Percentiles rank a stretch among this genome's conserved stretches.
phyloP scores from a whole-genome alignment of 345 rosid genomes.

The Sisymbrium altissimum region DNA sequence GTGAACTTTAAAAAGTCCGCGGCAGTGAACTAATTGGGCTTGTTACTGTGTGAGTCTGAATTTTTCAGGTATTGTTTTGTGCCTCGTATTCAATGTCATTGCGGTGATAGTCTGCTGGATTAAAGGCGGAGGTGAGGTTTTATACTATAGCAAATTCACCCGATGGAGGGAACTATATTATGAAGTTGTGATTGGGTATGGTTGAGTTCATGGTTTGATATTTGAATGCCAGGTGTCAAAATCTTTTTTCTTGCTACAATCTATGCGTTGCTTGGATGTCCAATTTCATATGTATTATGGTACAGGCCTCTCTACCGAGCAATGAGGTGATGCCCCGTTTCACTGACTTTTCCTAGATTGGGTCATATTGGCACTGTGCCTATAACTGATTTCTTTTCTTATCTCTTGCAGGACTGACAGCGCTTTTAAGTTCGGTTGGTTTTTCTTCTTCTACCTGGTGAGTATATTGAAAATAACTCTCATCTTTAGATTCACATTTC shows the following conservation, averaged over 20 bases:
- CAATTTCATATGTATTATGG: constrained; percentile 89
- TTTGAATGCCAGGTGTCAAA: constrained; percentile 55
- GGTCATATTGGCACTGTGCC: not conserved
- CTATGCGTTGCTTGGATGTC: constrained; percentile 78
- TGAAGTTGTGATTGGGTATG: constrained; percentile 1
- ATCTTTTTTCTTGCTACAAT: constrained; percentile 86
- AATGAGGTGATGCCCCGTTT: constrained; percentile 52
- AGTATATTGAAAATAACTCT: constrained; percentile 27
- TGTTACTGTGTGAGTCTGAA: not conserved
- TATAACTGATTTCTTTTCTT: constrained; percentile 1
- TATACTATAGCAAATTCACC: not conserved
- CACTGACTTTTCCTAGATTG: not conserved
- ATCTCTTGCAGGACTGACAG: constrained; percentile 86
- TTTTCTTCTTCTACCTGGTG: constrained; percentile 95
- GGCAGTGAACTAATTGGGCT: not conserved
- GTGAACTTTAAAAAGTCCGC: not conserved
- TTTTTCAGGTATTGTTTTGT: constrained; percentile 81
- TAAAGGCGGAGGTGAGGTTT: constrained; percentile 80
- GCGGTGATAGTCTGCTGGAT: constrained; percentile 89
- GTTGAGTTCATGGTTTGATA: not conserved
- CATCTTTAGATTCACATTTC: not conserved
- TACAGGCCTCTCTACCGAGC: constrained; percentile 97
- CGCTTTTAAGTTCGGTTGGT: constrained; percentile 90
- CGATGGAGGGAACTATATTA: not conserved
- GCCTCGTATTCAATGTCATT: constrained; percentile 80